Base-by-base conservation (phyloP, 2,329 filamentous ascomycete genomes). In the Cladophialophora carrionii region DNA sequence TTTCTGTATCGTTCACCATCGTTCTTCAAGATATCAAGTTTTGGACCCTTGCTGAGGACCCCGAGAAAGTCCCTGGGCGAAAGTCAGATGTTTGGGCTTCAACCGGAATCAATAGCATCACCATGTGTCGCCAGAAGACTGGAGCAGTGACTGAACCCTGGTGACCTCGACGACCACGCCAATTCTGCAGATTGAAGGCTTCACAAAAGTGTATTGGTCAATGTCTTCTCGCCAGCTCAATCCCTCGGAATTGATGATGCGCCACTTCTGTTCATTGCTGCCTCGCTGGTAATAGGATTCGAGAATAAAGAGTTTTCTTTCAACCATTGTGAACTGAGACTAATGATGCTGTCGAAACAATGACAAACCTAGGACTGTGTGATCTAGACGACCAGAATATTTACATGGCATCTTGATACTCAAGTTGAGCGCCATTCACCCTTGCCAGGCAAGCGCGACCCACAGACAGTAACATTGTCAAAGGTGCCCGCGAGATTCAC, bases 221-320 rank as follows among this genome's bases (percentile, higher is more conserved):
- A 65, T 26, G 29, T 57, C 41, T n/a, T 64, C 61, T n/a, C 62
- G 20, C 41, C 64, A 69, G 8, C 53, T 55, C 10, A 64, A 20
- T 7, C 64, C 62, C 1, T 61, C 61, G 10, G 64, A 37, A 37
- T 66, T 64, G 12, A 52, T 57, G 20, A 66, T 54, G 4, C 66
- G 55, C 63, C 65, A 68, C 22, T 31, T 4, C 43, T 65, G 53
- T 26, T 48, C 32, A 12, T 54, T 52, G n/a, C 29, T 59, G n/a
- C 58, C 52, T 29, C 54, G 29, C n/a, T 43, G 12, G 17, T 53
- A 61, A 52, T 62, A 65, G 17, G 65, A 62, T 29, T 68, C 65
- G 37, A 68, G 62, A 31, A 68, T 57, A 24, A 68, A 41, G 22
- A 68, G 62, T 37, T 62, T 57, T 57, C 65, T 34, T 57, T 68